Evolutionary conservation across 2,329 filamentous ascomycete genomes (phyloP), one percentile per base, ranked within the genome.

Genomic region (Claviceps pazoutovae): DNA sequence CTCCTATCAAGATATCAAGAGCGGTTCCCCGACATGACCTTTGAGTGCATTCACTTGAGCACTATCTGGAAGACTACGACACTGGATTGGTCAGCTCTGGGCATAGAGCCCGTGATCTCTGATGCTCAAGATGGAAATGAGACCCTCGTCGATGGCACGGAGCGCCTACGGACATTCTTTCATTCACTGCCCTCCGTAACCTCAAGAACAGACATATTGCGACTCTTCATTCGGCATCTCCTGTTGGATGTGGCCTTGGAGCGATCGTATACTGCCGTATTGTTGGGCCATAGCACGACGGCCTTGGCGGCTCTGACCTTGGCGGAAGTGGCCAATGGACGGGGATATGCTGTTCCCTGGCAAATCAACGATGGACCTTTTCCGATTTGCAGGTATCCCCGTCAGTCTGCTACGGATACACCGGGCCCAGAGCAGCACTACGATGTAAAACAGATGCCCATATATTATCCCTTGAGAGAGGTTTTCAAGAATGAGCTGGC

Each of bases 251-350:
- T 80, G 45, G 86, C 86, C 9, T 74, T 78, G 55, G 65, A 71
- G 16, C 68, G 75, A 30, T 68, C 63, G 13, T 93, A 83, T 64
- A 78, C 84, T 56, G 82, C 81, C 13, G 75, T 97, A 43, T 68
- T 97, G 1, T 84, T 93, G 66, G 90, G 87, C 21, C 83, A 91
- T 67, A 94, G 82, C 57, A 95, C 93, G 19, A 96, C 89, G 5
- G 80, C 83, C 16, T 80, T 98, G 34, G 91, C 93, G 4, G 88
- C 91, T 58, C 82, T 88, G 61, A 87, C 88, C 0, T 78, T 98
- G 14, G 76, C 88, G 6, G 88, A 93, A 68, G 89, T 91, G 2
- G 89, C 91, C 23, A 96, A 95, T 68, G 93, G 93, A 1, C 79
- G 91, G 48, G 93, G 91, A 1, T 89, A 84, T 58, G 80, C 85